Conservation (phyloP, 371 early-diverging fungal genomes). For the Entomophthora muscae region DNA sequence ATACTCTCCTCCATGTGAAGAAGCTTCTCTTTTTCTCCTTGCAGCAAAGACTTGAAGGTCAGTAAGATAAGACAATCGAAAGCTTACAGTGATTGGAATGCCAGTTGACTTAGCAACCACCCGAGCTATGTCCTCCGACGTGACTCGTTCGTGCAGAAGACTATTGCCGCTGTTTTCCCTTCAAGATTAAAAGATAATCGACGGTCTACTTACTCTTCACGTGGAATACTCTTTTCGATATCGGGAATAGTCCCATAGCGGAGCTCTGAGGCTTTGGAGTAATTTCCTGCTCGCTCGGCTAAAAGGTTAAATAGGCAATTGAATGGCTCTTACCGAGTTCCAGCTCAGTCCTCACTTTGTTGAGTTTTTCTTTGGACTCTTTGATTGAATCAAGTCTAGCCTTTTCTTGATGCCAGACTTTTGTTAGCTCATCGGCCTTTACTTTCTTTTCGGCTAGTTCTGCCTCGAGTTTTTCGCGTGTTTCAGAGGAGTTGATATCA, state of each 20-base stretch:
- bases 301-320: neutral
- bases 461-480: conserved; percentile 39
- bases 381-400: conserved; percentile 54
- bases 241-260: conserved; percentile 80
- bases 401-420: conserved; percentile 51
- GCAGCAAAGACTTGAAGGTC: conserved; percentile 31
- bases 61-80: neutral
- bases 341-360: conserved; percentile 58
- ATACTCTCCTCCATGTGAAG: conserved; percentile 60
- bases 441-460: conserved; percentile 41
- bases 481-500: conserved; percentile 44
- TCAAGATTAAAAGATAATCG: conserved; percentile 18
- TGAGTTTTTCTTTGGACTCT: conserved; percentile 42
- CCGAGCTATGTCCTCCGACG: conserved; percentile 67
- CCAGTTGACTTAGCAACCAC: conserved; percentile 76
- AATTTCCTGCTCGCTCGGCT: conserved; percentile 54
- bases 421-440: conserved; percentile 35
- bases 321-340: conserved; percentile 23
- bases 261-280: conserved; percentile 54
- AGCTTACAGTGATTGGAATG: conserved; percentile 55
- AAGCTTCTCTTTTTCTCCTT: conserved; percentile 67
- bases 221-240: conserved; percentile 46
- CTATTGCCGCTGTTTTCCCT: conserved; percentile 31
- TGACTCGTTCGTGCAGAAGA: conserved; percentile 62
- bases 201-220: conserved; percentile 23